Conservation (phyloP, 495 filamentous ascomycete genomes). For the Acidomyces sp. region DNA sequence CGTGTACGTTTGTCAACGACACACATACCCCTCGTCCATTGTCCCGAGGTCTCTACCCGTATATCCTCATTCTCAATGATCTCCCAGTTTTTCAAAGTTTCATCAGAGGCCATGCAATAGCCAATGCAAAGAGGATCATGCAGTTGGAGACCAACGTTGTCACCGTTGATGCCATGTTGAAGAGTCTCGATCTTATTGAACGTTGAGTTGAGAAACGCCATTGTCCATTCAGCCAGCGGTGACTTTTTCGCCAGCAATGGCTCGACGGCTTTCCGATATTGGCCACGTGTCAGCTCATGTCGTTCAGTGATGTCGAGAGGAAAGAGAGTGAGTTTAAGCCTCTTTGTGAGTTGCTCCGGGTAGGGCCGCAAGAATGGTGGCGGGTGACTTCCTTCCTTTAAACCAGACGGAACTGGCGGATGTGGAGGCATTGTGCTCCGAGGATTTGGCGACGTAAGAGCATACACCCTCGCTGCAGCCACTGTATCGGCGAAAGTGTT, state of each 20-base stretch:
- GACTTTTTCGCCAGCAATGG: slow-evolving; percentile 42
- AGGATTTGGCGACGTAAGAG: slow-evolving; percentile 72
- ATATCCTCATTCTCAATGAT: slow-evolving; percentile 49
- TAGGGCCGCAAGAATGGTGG: slow-evolving; percentile 46
- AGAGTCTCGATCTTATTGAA: slow-evolving; percentile 59
- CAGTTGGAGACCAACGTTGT: slow-evolving; percentile 50
- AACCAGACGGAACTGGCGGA: slow-evolving; percentile 22
- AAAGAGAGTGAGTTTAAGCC: slow-evolving; percentile 65
- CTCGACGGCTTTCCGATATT: slow-evolving; percentile 44
- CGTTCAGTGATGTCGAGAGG: slow-evolving; percentile 78
- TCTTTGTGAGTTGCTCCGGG: slow-evolving; percentile 48
- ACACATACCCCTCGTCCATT: slow-evolving; percentile 91
- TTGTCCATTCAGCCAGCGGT: slow-evolving; percentile 72
- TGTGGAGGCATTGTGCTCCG: slow-evolving; percentile 52
- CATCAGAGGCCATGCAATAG: slow-evolving; percentile 47
- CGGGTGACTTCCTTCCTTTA: slow-evolving; percentile 16
- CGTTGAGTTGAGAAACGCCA: slow-evolving; percentile 61
- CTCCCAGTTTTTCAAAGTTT: slow-evolving; percentile 35
- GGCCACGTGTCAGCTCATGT: slow-evolving; percentile 50
- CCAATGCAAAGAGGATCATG: slow-evolving; percentile 86
- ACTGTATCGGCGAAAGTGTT: slow-evolving; percentile 34
- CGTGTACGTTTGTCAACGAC: slow-evolving; percentile 58
- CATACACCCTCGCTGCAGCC: slow-evolving; percentile 77
- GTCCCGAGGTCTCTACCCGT: slow-evolving; percentile 71
- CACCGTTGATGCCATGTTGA: slow-evolving; percentile 40